A percentile compares a stretch with the other conserved stretches of the same genome.
These are phyloP conservation scores for Saccharomyces hybrid DNA, from an alignment of 1,139 yeast species.

Conservation along the genomic window DNA sequence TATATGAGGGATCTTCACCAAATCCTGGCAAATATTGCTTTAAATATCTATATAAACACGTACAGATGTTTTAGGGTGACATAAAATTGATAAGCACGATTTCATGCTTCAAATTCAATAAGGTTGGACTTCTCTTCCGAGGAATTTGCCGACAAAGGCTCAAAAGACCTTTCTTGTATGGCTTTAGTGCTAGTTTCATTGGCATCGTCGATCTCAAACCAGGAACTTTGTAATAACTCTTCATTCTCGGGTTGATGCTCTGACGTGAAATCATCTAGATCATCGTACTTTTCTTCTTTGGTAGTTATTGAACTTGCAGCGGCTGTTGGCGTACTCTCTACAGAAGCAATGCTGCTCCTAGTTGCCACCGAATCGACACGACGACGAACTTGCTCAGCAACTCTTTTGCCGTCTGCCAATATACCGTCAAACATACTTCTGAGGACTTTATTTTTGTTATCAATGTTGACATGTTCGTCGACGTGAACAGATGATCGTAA, in stretches of 20 bases:
- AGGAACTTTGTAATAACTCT: constrained; percentile 11
- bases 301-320: constrained; percentile 2
- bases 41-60: neutral
- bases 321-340: constrained; percentile 7
- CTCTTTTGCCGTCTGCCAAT: constrained; percentile 84
- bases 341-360: constrained; percentile 18
- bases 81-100: neutral
- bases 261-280: constrained; percentile 13
- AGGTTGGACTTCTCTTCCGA: constrained; percentile 7
- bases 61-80: neutral
- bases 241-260: constrained; percentile 13
- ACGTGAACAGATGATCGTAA: constrained; percentile 61
- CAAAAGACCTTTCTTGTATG: constrained; percentile 6
- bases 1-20: neutral
- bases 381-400: constrained; percentile 79
- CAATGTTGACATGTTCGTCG: constrained; percentile 44
- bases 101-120: constrained; percentile 12
- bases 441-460: constrained; percentile 51
- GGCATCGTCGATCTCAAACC: constrained; percentile 12
- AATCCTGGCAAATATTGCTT: neutral
- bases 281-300: constrained; percentile 10
- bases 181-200: constrained; percentile 4
- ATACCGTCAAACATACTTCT: constrained; percentile 88
- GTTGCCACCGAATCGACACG: constrained; percentile 58
- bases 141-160: constrained; percentile 7